Evolutionary conservation across 257 asterid genomes (phyloP).

Genomic region (Prunella vulgaris): DNA sequence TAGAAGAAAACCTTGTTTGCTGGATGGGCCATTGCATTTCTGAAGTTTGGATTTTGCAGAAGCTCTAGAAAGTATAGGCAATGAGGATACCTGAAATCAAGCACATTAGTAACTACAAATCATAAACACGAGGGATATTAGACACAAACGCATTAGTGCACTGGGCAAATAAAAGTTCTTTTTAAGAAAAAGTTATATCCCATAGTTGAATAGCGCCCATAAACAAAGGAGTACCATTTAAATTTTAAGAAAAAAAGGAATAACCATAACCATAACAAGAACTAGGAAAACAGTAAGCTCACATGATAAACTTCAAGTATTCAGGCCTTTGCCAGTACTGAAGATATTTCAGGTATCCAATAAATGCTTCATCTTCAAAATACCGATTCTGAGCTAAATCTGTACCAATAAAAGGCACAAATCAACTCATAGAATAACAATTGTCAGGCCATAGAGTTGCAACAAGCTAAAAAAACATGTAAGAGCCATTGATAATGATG

Average conservation of each 20-base stretch:
- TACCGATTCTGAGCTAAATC: slow-evolving; percentile 97
- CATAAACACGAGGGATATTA: neutral
- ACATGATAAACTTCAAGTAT: slow-evolving; percentile 82
- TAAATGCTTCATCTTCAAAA: slow-evolving; percentile 90
- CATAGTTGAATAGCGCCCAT: no score
- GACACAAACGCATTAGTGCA: neutral
- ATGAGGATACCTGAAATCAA: slow-evolving; percentile 73
- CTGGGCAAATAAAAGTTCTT: neutral
- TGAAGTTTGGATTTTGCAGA: slow-evolving; percentile 76
- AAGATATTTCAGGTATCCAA: slow-evolving; percentile 87
- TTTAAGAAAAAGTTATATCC: no score
- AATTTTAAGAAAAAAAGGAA: no score
- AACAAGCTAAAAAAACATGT: neutral
- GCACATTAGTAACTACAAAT: neutral
- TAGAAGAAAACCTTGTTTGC: slow-evolving; percentile 62
- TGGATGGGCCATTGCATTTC: slow-evolving; percentile 97
- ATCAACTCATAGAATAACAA: slow-evolving; percentile 17
- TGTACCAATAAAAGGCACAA: slow-evolving; percentile 22
- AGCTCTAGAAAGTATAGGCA: slow-evolving; percentile 91
- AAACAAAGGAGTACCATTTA: no score
- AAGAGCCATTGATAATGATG: neutral
- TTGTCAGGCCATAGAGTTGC: neutral
- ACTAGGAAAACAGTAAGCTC: slow-evolving; percentile 18
- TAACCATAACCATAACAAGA: neutral
- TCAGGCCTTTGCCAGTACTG: slow-evolving; percentile 95